A percentile compares a stretch with the other conserved stretches of the same genome.
These are phyloP conservation scores for Stachybotrys elegans DNA, from an alignment of 2,329 filamentous ascomycete species.

Conservation along the genomic window DNA sequence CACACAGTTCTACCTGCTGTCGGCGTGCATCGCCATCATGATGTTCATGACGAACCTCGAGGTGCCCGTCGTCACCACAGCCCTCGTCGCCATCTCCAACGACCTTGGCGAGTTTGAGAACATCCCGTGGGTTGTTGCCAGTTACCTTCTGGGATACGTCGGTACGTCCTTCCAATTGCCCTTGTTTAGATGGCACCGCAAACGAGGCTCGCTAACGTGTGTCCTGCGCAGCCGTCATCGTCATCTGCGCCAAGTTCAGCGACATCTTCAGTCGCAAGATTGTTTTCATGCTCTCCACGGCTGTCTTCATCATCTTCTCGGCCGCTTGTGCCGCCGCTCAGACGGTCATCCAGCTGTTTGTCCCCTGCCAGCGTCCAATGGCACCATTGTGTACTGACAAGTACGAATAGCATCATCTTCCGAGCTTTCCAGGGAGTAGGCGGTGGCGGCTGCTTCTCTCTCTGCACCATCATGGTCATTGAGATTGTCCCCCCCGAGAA, in stretches of 20 bases:
- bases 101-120: background rate
- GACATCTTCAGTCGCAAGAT: background rate
- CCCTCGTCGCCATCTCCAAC: background rate
- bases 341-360: background rate
- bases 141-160: background rate
- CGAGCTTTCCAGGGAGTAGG: background rate
- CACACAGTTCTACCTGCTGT: no score
- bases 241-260: background rate
- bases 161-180: background rate
- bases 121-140: background rate
- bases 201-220: no score
- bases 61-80: background rate
- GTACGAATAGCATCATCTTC: background rate
- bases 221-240: background rate
- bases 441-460: background rate
- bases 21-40: background rate
- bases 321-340: background rate
- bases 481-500: background rate
- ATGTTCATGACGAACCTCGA: background rate
- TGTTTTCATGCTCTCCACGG: background rate
- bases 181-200: no score
- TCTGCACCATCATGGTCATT: background rate
- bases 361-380: background rate
- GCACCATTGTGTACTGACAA: background rate
- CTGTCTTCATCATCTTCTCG: background rate